Base-by-base conservation (phyloP, 2,329 filamentous ascomycete genomes). In the Corinectria fuckeliana region DNA sequence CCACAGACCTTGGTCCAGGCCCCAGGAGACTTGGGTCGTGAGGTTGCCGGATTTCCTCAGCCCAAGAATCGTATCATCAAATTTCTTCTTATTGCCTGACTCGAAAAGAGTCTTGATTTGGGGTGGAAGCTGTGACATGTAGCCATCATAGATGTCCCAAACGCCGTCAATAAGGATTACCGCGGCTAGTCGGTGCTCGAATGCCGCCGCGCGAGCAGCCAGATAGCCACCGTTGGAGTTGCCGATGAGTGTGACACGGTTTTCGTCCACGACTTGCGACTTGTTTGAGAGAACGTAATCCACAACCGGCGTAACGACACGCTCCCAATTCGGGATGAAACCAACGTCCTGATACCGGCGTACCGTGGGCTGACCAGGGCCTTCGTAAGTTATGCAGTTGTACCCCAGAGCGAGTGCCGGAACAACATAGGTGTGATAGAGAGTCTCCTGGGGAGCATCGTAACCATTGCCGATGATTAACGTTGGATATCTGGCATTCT, bases 331-430 rank as follows among this genome's bases (percentile, higher is more conserved):
- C 0, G 72, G 72, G 16, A 80, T 79, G 62, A 82, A 82, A 3
- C 76, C 78, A 1, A 81, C 41, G 3, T 71, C 64, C 34, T 82
- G 77, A 0, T 75, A 56, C 1, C 80, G 75, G 9, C 77, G 74
- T 2, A 78, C 75, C 0, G 70, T 76, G 3, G 74, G 72, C 61
- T 82, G 80, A 0, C 80, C 80, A 0, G 80, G 80, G 0, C 80
- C 81, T 44, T 82, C 80, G 60, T 79, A 83, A 0, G 76, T 76
- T 9, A 82, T 72, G 25, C 74, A 71, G 51, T 82, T 80, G 63
- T 71, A 79, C 2, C 80, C 80, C 1, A 79, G 74, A 18, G 73
- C 71, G 1, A 80, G 58, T 0, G 73, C 75, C 0, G 74, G 62
- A 11, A 67, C 64, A 8, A 73, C 78, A 20, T 74, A 65, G 2